Percentiles rank a stretch among this genome's conserved stretches.
Evolutionary conservation across 2,329 filamentous ascomycete species (phyloP).

Genomic region (Aspergillus brunneoviolaceus): DNA sequence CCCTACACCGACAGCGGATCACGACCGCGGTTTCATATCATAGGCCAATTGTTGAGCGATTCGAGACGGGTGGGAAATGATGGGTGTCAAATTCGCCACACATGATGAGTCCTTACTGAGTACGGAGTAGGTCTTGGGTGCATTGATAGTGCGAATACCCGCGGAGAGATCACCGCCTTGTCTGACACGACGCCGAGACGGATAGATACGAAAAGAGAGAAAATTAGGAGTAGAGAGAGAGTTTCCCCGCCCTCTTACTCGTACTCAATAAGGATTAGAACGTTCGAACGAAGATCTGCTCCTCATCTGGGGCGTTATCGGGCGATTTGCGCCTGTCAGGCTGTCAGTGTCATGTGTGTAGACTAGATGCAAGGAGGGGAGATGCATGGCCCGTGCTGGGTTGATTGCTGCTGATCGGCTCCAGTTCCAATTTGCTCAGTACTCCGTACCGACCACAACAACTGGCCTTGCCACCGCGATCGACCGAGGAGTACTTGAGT

Average conservation of each 20-base stretch:
- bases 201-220: background rate
- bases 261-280: too few species aligned
- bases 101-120: background rate
- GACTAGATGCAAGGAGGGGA: too few species aligned
- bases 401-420: background rate
- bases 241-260: too few species aligned
- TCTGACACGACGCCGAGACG: background rate
- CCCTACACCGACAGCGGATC: too few species aligned
- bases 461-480: background rate
- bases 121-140: background rate
- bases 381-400: background rate
- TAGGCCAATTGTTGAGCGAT: too few species aligned
- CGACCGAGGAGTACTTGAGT: too few species aligned
- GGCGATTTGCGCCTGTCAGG: background rate
- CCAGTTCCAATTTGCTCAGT: background rate
- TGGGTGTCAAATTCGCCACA: background rate
- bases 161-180: background rate
- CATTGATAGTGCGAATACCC: background rate
- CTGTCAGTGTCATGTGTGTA: background rate
- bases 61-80: background rate
- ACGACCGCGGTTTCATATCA: too few species aligned
- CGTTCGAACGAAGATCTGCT: background rate
- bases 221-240: too few species aligned
- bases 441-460: background rate
- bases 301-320: background rate